phyloP scores from a whole-genome alignment of 2,329 filamentous ascomycete species.

The Aspergillus pseudotamarii region DNA sequence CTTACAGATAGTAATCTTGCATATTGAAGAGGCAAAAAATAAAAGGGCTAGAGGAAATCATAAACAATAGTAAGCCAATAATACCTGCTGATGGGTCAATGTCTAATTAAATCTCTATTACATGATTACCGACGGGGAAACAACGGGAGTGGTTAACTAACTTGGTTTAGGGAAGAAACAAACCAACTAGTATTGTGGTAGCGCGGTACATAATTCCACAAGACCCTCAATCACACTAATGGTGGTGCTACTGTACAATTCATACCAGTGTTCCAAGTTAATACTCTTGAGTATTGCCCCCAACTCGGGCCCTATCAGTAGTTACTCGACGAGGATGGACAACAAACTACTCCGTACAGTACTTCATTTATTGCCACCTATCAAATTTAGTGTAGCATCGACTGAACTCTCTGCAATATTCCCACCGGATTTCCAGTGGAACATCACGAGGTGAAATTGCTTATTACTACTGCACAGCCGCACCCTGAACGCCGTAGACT shows the following conservation, averaged over 20 bases:
- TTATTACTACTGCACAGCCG: neutral
- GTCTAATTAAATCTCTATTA: conserved; percentile 3
- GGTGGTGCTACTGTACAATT: conserved; percentile 8
- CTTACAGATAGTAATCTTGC: neutral
- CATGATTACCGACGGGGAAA: neutral
- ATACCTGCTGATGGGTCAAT: neutral
- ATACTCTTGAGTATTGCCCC: conserved; percentile 1
- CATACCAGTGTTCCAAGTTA: conserved; percentile 17
- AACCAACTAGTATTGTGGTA: neutral
- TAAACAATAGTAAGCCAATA: conserved; percentile 4
- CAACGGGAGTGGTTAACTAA: neutral
- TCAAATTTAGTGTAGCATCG: neutral
- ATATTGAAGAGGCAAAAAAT: neutral
- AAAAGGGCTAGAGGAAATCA: neutral
- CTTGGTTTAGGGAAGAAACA: neutral
- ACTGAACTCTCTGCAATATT: neutral
- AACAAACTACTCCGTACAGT: neutral
- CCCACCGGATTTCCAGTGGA: neutral
- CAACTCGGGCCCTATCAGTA: neutral
- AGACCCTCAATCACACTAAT: conserved; percentile 6
- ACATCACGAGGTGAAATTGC: neutral
- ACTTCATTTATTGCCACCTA: conserved; percentile 4
- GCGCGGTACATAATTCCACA: neutral
- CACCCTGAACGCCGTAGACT: neutral
- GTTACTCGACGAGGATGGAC: neutral